A percentile compares a stretch with the other conserved stretches of the same genome.
phyloP scores from a whole-genome alignment of 768 basidiomycete genomes.

The Leccinum rimulosum region DNA sequence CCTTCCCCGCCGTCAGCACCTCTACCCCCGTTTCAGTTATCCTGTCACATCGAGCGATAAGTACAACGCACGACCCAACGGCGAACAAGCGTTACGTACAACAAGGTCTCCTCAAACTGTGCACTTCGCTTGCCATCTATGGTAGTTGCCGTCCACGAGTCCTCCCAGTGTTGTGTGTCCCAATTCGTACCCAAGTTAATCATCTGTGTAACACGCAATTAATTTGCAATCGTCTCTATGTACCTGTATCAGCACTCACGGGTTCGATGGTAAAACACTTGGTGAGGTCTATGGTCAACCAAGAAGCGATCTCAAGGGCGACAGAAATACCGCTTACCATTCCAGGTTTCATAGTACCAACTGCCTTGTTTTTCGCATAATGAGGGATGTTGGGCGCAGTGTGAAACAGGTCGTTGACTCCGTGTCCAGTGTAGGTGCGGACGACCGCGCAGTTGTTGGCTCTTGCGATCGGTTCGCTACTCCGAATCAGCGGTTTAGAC shows the following conservation, averaged over 20 bases:
- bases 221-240: constrained; percentile 1
- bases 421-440: constrained; percentile 89
- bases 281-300: constrained; percentile 9
- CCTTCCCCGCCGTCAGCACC: constrained; percentile 66
- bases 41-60: constrained; percentile 40
- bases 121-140: constrained; percentile 87
- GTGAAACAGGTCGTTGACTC: constrained; percentile 87
- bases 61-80: constrained; percentile 4
- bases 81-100: constrained; percentile 53
- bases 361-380: constrained; percentile 91
- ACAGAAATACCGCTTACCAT: constrained; percentile 55
- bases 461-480: constrained; percentile 81
- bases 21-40: constrained; percentile 92
- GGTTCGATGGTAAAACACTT: constrained; percentile 79
- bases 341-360: constrained; percentile 91
- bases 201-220: constrained; percentile 56
- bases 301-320: not conserved
- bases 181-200: constrained; percentile 82
- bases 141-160: constrained; percentile 96
- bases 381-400: constrained; percentile 85
- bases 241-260: constrained; percentile 38
- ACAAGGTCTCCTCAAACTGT: constrained; percentile 95
- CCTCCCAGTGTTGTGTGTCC: constrained; percentile 84
- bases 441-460: constrained; percentile 87
- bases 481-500: constrained; percentile 11